These are phyloP conservation scores for Kodamaea leandrae DNA, from an alignment of 805 yeast species.

Conservation along the genomic window DNA sequence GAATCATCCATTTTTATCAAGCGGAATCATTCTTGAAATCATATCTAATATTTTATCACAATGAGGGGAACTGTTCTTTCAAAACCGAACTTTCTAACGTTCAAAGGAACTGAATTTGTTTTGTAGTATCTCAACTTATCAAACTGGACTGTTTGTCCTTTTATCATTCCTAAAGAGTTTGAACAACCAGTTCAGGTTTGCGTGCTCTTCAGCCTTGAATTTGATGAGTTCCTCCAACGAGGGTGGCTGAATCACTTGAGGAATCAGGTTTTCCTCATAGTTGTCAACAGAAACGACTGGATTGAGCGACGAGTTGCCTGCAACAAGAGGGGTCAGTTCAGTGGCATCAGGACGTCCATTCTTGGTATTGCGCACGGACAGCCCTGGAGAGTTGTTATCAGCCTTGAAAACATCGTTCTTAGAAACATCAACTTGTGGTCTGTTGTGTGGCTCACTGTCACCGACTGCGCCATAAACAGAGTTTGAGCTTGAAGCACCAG, in stretches of 20 bases:
- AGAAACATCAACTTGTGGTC: constrained; percentile 4
- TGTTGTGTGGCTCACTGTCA: constrained; percentile 6
- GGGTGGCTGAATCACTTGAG: constrained; percentile 38
- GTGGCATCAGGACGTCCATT: constrained; percentile 3
- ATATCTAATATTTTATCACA: too few species aligned
- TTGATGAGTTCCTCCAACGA: constrained; percentile 25
- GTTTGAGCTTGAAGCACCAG: constrained; percentile 7
- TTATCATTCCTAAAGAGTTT: not conserved
- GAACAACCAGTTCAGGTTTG: constrained; percentile 3
- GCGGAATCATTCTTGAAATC: too few species aligned
- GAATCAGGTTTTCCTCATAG: constrained; percentile 31
- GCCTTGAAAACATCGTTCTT: constrained; percentile 9
- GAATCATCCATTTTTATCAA: too few species aligned
- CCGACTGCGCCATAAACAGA: constrained; percentile 8
- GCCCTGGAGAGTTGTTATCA: constrained; percentile 1
- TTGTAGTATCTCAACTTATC: too few species aligned
- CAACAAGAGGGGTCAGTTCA: not conserved
- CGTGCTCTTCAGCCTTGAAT: constrained; percentile 17
- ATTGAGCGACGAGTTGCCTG: constrained; percentile 8
- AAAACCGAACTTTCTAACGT: too few species aligned
- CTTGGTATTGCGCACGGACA: not conserved
- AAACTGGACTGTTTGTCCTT: not conserved
- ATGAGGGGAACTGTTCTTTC: too few species aligned
- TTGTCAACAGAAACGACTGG: constrained; percentile 21
- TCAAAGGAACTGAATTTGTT: too few species aligned